Conservation (phyloP, 805 yeast genomes). For the Diddensiella transvaalensis region DNA sequence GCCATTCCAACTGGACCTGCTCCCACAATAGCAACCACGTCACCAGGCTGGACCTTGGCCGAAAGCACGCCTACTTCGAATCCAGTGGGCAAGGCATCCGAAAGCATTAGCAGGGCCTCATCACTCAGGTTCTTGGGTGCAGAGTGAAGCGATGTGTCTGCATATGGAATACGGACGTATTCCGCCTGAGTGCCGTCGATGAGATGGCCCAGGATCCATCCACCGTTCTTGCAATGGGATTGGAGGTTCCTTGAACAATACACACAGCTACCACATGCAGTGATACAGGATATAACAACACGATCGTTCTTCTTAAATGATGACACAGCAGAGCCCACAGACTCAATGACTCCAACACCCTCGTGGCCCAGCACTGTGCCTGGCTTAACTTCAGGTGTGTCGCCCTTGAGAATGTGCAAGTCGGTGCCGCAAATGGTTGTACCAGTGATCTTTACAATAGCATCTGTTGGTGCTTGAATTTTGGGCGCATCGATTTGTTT, state of each 20-base stretch:
- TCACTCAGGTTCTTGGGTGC: conserved; percentile 74
- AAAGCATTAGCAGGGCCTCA: conserved; percentile 81
- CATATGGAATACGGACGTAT: conserved; percentile 79
- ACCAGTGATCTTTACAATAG: conserved; percentile 66
- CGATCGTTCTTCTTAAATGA: conserved; percentile 80
- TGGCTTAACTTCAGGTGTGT: conserved; percentile 71
- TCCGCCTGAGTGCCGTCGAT: conserved; percentile 73
- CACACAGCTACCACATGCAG: conserved; percentile 56
- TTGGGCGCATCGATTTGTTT: conserved; percentile 59
- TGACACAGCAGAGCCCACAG: conserved; percentile 87
- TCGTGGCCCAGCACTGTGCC: conserved; percentile 93
- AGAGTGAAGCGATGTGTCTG: conserved; percentile 71
- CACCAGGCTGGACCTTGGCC: conserved; percentile 58
- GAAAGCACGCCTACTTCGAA: conserved; percentile 77
- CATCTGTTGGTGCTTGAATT: conserved; percentile 59
- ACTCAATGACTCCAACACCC: conserved; percentile 94
- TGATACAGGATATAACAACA: conserved; percentile 76
- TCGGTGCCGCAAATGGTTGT: conserved; percentile 89
- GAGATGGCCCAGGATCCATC: conserved; percentile 51
- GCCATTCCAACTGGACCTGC: conserved; percentile 62
- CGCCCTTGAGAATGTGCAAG: conserved; percentile 67
- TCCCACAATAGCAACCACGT: conserved; percentile 46
- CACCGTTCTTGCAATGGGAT: conserved; percentile 81
- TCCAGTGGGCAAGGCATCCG: conserved; percentile 71
- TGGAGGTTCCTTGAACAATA: conserved; percentile 71